These are phyloP conservation scores for Scleroderma bovista DNA, from an alignment of 768 basidiomycete genomes.

Conservation along the genomic window DNA sequence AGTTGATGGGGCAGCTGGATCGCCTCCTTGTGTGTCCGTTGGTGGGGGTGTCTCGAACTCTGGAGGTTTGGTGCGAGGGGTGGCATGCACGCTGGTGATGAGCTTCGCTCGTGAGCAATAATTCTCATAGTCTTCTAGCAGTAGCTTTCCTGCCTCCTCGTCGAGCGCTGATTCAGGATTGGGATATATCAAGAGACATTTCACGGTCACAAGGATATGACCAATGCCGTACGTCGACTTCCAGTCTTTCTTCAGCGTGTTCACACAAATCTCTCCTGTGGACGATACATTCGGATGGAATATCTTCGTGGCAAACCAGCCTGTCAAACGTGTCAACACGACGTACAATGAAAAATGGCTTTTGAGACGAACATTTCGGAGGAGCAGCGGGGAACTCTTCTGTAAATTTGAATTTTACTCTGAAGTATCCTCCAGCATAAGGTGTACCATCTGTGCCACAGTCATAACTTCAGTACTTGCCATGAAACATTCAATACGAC, in stretches of 20 bases:
- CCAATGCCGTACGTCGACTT: conserved; percentile 85
- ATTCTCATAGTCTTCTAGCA: conserved; percentile 84
- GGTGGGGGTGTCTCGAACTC: conserved; percentile 57
- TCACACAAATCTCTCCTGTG: conserved; percentile 91
- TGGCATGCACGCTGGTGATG: conserved; percentile 90
- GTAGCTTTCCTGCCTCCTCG: conserved; percentile 90
- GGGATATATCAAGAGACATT: conserved; percentile 93
- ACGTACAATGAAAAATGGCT: not conserved
- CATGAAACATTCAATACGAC: not conserved
- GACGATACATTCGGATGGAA: conserved; percentile 96
- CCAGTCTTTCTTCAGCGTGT: conserved; percentile 98
- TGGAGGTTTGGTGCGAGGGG: conserved; percentile 63
- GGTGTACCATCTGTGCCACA: conserved; percentile 51
- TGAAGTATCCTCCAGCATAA: conserved; percentile 68
- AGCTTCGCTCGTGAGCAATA: conserved; percentile 84
- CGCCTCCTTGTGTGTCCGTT: conserved; percentile 15
- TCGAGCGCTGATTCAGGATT: conserved; percentile 96
- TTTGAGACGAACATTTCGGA: conserved; percentile 79
- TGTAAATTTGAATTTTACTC: conserved; percentile 80
- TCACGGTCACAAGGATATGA: conserved; percentile 89
- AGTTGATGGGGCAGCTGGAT: conserved; percentile 12
- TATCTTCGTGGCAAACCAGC: conserved; percentile 90
- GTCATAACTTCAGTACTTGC: conserved; percentile 6
- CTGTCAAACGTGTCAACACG: conserved; percentile 34
- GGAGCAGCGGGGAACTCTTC: conserved; percentile 92